phyloP scores from a whole-genome alignment of 1,284 basidiomycete genomes.

The Malassezia pachydermatis region DNA sequence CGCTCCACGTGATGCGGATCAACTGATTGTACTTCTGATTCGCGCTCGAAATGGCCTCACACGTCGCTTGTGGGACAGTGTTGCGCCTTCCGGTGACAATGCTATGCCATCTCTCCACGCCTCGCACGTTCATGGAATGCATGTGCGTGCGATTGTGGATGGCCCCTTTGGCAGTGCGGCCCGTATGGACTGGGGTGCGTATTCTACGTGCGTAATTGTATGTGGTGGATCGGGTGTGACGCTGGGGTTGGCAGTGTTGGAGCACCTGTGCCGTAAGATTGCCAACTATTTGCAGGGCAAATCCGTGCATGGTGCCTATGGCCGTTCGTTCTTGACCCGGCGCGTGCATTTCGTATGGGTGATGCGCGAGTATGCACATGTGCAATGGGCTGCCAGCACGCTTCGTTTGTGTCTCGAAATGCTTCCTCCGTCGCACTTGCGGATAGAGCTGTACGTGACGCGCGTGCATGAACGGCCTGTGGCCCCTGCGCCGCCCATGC shows the following conservation, averaged over 20 bases:
- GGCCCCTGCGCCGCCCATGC: not conserved
- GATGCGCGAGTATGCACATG: conserved; percentile 67
- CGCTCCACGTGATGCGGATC: conserved; percentile 49
- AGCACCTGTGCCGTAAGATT: conserved; percentile 55
- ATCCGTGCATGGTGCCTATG: conserved; percentile 28
- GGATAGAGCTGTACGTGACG: conserved; percentile 67
- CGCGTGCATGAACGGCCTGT: conserved; percentile 23
- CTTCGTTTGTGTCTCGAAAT: conserved; percentile 61
- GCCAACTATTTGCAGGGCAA: conserved; percentile 53
- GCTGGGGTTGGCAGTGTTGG: conserved; percentile 64
- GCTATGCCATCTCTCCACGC: not conserved
- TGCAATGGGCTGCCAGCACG: conserved; percentile 68
- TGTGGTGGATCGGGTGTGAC: conserved; percentile 71
- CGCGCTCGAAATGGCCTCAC: conserved; percentile 70
- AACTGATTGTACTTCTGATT: conserved; percentile 63
- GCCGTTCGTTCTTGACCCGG: conserved; percentile 53
- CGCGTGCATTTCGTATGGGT: conserved; percentile 75
- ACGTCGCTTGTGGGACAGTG: conserved; percentile 59
- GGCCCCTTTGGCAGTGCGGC: conserved; percentile 68
- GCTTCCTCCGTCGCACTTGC: conserved; percentile 56
- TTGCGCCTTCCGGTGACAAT: conserved; percentile 7
- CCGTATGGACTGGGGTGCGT: conserved; percentile 58
- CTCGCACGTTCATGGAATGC: conserved; percentile 51
- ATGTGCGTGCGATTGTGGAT: conserved; percentile 61
- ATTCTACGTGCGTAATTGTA: conserved; percentile 60